Conservation (phyloP, 2,329 filamentous ascomycete genomes). For the Botrytis cinerea region DNA sequence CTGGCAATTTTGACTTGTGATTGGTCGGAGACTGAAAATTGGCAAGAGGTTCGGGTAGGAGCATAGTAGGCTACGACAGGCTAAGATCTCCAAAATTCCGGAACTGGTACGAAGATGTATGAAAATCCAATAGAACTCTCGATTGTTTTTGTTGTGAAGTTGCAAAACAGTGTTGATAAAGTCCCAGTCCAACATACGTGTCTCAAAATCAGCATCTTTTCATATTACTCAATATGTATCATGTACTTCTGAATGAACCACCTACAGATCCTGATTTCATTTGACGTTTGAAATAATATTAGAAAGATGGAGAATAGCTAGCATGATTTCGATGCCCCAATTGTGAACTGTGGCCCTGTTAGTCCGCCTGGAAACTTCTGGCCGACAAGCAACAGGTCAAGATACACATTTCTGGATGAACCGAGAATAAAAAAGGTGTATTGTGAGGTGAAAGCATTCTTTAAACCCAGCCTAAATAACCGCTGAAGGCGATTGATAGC, state of each 20-base stretch:
- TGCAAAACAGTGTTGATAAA: neutral
- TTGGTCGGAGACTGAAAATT: neutral
- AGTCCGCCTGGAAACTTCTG: neutral
- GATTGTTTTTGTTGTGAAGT: neutral
- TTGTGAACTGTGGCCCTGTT: neutral
- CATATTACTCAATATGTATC: neutral
- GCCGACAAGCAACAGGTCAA: neutral
- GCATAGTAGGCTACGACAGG: neutral
- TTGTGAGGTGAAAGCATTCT: neutral
- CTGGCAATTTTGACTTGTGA: neutral
- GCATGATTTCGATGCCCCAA: neutral
- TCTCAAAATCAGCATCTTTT: neutral
- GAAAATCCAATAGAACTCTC: neutral
- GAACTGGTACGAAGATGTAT: neutral
- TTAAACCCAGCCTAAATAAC: neutral
- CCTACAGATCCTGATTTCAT: neutral
- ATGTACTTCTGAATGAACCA: neutral
- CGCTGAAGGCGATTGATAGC: neutral
- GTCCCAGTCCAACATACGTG: neutral
- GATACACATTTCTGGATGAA: neutral
- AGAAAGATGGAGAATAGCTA: neutral
- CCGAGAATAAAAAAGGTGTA: neutral
- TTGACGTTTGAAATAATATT: neutral
- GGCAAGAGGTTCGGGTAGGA: neutral
- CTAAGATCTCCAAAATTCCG: neutral